Conservation (phyloP, 805 yeast species). For the Barnettozyma populi region DNA sequence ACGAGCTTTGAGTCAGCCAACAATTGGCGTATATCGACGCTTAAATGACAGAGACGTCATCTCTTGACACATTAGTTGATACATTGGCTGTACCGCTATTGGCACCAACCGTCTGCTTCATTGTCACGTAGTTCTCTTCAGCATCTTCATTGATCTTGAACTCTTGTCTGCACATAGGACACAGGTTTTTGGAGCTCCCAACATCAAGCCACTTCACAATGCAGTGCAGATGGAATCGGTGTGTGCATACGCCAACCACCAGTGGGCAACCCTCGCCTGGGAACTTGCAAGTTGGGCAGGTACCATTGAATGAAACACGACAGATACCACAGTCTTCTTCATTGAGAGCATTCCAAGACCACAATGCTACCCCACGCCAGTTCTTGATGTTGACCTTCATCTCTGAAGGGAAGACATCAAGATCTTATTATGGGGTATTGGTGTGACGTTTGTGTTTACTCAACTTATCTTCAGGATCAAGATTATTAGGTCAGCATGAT, state of each 20-base stretch:
- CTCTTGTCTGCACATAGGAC: constrained; percentile 94
- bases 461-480: too few species aligned
- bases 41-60: neutral
- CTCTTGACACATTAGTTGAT: too few species aligned
- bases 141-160: constrained; percentile 41
- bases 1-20: neutral
- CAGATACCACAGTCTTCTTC: constrained; percentile 93
- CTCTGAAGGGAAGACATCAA: neutral
- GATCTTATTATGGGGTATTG: too few species aligned
- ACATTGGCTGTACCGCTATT: neutral
- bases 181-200: constrained; percentile 72
- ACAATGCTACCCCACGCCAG: constrained; percentile 71
- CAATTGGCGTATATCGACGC: neutral
- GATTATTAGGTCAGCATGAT: too few species aligned
- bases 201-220: constrained; percentile 82
- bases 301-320: constrained; percentile 88
- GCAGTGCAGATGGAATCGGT: constrained; percentile 90
- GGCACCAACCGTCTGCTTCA: constrained; percentile 2
- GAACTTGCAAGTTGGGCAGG: constrained; percentile 83
- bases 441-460: too few species aligned
- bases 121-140: constrained; percentile 8
- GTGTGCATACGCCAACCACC: constrained; percentile 80
- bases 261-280: constrained; percentile 88
- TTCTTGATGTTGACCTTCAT: constrained; percentile 69
- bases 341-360: constrained; percentile 76